Conservation (phyloP, 768 basidiomycete species). For the Butyriboletus loyo region DNA sequence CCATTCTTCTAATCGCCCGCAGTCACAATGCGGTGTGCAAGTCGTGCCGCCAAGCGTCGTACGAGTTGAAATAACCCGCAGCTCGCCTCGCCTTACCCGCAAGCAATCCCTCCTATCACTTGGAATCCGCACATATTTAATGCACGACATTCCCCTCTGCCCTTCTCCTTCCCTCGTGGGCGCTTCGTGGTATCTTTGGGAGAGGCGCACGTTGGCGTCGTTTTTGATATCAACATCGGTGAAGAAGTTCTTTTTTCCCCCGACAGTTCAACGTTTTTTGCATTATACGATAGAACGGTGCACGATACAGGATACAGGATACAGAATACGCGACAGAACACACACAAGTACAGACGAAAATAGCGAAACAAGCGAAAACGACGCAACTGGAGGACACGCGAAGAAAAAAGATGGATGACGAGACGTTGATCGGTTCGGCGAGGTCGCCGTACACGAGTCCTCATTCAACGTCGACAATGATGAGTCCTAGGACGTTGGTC, state of each 20-base stretch:
- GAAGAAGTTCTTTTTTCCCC: background rate
- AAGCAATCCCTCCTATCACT: background rate
- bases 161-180: constrained; percentile 12
- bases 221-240: constrained; percentile 9
- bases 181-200: background rate
- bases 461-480: constrained; percentile 15
- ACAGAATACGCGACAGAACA: background rate
- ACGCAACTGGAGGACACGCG: background rate
- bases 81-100: constrained; percentile 17
- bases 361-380: background rate
- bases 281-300: background rate
- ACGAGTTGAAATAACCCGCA: constrained; percentile 6
- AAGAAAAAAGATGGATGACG: constrained; percentile 21
- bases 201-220: background rate
- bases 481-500: constrained; percentile 9
- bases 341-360: background rate
- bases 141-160: background rate
- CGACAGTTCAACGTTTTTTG: background rate
- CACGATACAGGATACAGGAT: background rate
- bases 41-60: constrained; percentile 1
- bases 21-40: constrained; percentile 16
- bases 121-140: constrained; percentile 19
- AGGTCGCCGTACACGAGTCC: constrained; percentile 21
- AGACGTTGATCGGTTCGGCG: constrained; percentile 21
- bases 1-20: constrained; percentile 14